A percentile compares a stretch with the other conserved stretches of the same genome.
Evolutionary conservation across 2,329 filamentous ascomycete species (phyloP).

Genomic region (Colletotrichum sp.): DNA sequence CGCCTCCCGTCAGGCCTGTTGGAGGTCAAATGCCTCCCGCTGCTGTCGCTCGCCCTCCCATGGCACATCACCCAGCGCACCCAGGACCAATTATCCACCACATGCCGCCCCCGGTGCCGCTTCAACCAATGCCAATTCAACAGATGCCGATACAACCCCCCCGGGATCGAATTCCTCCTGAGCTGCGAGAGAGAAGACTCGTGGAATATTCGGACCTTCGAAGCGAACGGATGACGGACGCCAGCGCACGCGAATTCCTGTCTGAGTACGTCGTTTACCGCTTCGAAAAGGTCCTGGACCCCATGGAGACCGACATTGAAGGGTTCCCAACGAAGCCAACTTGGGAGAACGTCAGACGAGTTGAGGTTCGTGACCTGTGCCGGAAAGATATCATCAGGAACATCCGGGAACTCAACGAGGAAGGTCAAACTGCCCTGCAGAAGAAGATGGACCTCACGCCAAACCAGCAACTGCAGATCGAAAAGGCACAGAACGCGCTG

Average conservation of each 20-base stretch:
- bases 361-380: conserved; percentile 38
- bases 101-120: not conserved
- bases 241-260: conserved; percentile 41
- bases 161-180: not conserved
- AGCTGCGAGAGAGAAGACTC: conserved; percentile 20
- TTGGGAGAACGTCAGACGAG: conserved; percentile 44
- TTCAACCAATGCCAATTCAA: not conserved
- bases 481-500: conserved; percentile 39
- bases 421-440: conserved; percentile 33
- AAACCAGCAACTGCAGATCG: conserved; percentile 46
- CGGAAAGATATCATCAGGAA: conserved; percentile 39
- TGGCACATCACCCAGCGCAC: not conserved
- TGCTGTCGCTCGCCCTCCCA: not conserved
- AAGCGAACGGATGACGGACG: conserved; percentile 38
- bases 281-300: conserved; percentile 42
- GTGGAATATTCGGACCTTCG: conserved; percentile 40
- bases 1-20: not conserved
- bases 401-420: conserved; percentile 40
- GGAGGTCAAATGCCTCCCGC: not conserved
- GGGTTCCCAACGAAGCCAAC: conserved; percentile 35
- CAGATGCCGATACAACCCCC: conserved; percentile 4
- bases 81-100: not conserved
- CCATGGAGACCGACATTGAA: conserved; percentile 38
- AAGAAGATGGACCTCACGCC: conserved; percentile 43
- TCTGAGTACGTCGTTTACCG: conserved; percentile 45